Percentiles rank a stretch among this genome's conserved stretches.
Conservation (phyloP, 2,329 filamentous ascomycete species). For the Diaporthe nobilis region DNA sequence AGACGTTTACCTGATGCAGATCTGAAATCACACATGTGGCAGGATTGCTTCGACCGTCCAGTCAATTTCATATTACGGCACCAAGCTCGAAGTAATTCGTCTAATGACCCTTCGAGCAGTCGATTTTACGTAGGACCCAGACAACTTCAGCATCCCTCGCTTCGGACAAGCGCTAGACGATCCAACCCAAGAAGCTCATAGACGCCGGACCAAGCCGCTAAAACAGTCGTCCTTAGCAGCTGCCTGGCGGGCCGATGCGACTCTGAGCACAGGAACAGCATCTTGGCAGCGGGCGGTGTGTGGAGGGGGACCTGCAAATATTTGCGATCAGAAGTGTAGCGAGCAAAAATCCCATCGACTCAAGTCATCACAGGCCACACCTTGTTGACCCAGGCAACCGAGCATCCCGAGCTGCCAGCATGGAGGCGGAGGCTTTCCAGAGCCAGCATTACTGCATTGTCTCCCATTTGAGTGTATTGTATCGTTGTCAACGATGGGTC, state of each 20-base stretch:
- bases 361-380: not conserved
- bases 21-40: not conserved
- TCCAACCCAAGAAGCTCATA: not conserved
- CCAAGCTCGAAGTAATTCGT: not conserved
- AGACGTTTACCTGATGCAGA: not conserved
- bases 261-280: not conserved
- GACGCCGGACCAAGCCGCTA: not conserved
- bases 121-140: not conserved
- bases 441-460: not conserved
- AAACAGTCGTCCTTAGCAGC: not conserved
- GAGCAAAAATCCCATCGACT: not conserved
- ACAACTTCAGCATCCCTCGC: not conserved
- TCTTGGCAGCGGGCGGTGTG: constrained; percentile 1
- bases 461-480: not conserved
- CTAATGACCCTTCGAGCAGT: not conserved
- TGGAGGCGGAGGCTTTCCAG: not conserved
- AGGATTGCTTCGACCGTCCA: too few relatives aligned
- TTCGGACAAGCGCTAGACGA: not conserved
- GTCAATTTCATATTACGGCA: too few relatives aligned
- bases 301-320: not conserved
- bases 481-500: not conserved
- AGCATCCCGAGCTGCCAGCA: not conserved
- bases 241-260: not conserved
- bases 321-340: not conserved
- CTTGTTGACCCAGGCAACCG: not conserved